These are phyloP conservation scores for Handroanthus guayacan DNA, from an alignment of 257 asterid genomes.

Conservation along the genomic window DNA sequence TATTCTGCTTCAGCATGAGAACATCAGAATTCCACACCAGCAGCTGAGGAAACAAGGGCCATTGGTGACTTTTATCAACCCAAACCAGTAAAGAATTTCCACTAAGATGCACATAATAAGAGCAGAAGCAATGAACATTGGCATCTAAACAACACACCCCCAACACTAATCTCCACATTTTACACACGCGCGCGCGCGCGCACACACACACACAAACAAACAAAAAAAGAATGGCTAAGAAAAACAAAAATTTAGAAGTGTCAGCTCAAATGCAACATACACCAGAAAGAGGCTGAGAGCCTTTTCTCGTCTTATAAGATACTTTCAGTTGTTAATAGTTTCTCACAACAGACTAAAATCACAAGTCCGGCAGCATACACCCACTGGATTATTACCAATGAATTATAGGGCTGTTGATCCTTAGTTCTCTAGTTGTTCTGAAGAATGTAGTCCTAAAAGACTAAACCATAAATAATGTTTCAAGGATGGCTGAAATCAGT, in stretches of 20 bases:
- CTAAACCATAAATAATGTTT: conserved; percentile 16
- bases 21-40: too few species aligned
- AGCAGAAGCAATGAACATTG: conserved; percentile 3
- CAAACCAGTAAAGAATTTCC: conserved; percentile 11
- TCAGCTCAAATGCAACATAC: background rate
- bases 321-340: background rate
- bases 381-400: background rate
- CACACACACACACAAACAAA: too few species aligned
- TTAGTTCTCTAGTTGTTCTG: conserved; percentile 11
- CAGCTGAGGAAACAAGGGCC: too few species aligned
- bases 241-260: background rate
- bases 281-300: background rate
- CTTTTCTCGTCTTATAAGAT: conserved; percentile 8
- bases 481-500: conserved; percentile 1
- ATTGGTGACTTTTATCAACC: background rate
- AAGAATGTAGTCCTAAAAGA: conserved; percentile 16
- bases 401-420: conserved; percentile 5
- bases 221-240: background rate
- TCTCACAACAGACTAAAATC: conserved; percentile 12
- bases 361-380: background rate
- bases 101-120: background rate
- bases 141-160: background rate
- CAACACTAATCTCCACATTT: background rate
- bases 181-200: background rate
- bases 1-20: too few species aligned